A percentile compares a stretch with the other conserved stretches of the same genome.
These are phyloP conservation scores for Nemophila menziesii DNA, from an alignment of 257 asterid genomes.

Conservation along the genomic window DNA sequence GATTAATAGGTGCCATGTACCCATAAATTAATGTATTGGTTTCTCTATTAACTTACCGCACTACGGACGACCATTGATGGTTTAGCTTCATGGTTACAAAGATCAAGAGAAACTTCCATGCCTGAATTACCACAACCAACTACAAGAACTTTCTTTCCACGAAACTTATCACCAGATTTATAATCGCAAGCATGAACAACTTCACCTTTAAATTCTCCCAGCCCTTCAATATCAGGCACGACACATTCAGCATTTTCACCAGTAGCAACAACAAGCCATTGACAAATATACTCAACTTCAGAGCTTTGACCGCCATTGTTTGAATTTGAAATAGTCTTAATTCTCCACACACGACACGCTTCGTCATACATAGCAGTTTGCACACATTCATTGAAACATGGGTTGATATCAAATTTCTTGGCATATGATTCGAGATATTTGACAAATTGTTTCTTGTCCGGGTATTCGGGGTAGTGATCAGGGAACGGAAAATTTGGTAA, in stretches of 20 bases:
- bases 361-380: slow-evolving; percentile 50
- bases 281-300: slow-evolving; percentile 58
- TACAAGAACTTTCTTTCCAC: slow-evolving; percentile 44
- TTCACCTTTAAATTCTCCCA: slow-evolving; percentile 39
- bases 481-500: slow-evolving; percentile 54
- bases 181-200: slow-evolving; percentile 45
- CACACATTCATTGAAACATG: slow-evolving; percentile 47
- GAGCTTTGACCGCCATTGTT: background rate
- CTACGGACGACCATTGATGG: slow-evolving; percentile 49
- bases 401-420: slow-evolving; percentile 21
- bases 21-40: no score
- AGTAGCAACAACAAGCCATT: slow-evolving; percentile 63
- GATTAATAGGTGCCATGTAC: no score
- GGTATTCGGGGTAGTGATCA: slow-evolving; percentile 45
- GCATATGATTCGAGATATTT: slow-evolving; percentile 50
- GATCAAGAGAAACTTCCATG: slow-evolving; percentile 57
- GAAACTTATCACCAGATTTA: slow-evolving; percentile 37
- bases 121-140: slow-evolving; percentile 62
- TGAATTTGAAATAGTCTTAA: slow-evolving; percentile 15
- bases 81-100: slow-evolving; percentile 32
- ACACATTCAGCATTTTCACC: slow-evolving; percentile 61
- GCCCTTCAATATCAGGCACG: slow-evolving; percentile 52
- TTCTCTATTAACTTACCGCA: slow-evolving; percentile 1
- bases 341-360: slow-evolving; percentile 43
- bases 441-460: slow-evolving; percentile 42